phyloP scores from a whole-genome alignment of 208 protist species.

The Trypanosoma caninum region DNA sequence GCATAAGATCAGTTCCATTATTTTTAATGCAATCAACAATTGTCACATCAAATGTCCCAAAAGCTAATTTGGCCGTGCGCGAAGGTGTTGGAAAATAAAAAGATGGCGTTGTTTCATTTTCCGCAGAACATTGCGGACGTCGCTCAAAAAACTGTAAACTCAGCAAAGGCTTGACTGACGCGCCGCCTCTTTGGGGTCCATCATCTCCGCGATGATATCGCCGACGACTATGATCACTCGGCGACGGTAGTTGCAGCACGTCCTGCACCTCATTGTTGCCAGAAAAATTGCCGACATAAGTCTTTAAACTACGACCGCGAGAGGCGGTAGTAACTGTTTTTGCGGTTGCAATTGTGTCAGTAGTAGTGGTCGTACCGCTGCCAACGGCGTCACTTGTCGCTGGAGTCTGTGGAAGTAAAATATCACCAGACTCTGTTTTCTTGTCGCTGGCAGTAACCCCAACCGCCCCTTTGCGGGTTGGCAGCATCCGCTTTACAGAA shows the following conservation, averaged over 20 bases:
- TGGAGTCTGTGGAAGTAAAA: too few relatives aligned
- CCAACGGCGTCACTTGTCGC: too few relatives aligned
- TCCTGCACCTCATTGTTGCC: neutral
- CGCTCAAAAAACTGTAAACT: neutral
- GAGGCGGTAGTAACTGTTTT: neutral
- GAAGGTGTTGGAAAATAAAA: neutral
- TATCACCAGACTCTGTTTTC: too few relatives aligned
- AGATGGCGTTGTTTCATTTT: neutral
- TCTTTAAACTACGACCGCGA: neutral
- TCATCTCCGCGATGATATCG: neutral
- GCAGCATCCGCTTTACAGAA: too few relatives aligned
- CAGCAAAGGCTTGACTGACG: slow-evolving; percentile 1
- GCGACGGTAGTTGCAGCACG: neutral
- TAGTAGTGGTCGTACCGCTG: neutral
- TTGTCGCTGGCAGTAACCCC: too few relatives aligned
- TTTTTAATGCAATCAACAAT: slow-evolving; percentile 10
- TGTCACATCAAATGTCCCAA: slow-evolving; percentile 21
- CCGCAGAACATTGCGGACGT: neutral
- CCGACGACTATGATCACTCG: neutral
- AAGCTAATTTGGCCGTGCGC: slow-evolving; percentile 1
- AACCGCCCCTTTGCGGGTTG: too few relatives aligned
- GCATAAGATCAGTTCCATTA: neutral
- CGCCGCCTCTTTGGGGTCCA: neutral
- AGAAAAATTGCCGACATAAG: neutral
- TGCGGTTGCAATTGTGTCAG: neutral